Evolutionary conservation across 2,329 filamentous ascomycete species (phyloP).

Genomic region (Aspergillus versicolor): DNA sequence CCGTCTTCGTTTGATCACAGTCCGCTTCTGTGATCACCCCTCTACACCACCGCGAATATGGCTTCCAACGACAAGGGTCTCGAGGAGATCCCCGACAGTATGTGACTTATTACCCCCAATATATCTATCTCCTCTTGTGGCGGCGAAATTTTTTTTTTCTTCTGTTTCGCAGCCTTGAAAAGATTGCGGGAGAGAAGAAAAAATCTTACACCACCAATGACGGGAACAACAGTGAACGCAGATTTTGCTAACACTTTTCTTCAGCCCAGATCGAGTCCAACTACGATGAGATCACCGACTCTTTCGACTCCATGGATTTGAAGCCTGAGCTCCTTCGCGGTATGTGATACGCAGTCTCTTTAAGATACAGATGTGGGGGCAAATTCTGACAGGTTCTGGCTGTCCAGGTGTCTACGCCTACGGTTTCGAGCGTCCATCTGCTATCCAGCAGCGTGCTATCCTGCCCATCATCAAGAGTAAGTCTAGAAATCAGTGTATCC

Average conservation of each 20-base stretch:
- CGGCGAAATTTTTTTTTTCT: conserved; percentile 1
- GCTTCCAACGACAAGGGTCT: conserved; percentile 91
- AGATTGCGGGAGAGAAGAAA: conserved; percentile 9
- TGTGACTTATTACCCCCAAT: conserved; percentile 44
- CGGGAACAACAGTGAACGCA: conserved; percentile 9
- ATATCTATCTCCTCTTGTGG: conserved; percentile 8
- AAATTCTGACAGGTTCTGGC: conserved; percentile 24
- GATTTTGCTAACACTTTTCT: conserved; percentile 21
- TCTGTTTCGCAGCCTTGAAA: neutral
- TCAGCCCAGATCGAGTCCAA: conserved; percentile 99
- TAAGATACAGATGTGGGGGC: conserved; percentile 21
- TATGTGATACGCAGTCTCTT: conserved; percentile 46
- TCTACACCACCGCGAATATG: conserved; percentile 78
- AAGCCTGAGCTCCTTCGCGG: conserved; percentile 96
- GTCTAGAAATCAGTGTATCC: conserved; percentile 31
- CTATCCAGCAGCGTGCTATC: conserved; percentile 99
- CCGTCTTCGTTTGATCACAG: conserved; percentile 59
- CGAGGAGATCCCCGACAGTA: conserved; percentile 95
- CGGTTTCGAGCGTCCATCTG: conserved; percentile 99
- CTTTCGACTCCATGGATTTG: conserved; percentile 97
- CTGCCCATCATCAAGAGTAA: conserved; percentile 99
- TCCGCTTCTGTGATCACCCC: conserved; percentile 70
- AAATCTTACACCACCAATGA: conserved; percentile 7
- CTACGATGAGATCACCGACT: conserved; percentile 99
- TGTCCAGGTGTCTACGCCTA: conserved; percentile 88